Conservation (phyloP, 345 rosid genomes). For the Salix viminalis region DNA sequence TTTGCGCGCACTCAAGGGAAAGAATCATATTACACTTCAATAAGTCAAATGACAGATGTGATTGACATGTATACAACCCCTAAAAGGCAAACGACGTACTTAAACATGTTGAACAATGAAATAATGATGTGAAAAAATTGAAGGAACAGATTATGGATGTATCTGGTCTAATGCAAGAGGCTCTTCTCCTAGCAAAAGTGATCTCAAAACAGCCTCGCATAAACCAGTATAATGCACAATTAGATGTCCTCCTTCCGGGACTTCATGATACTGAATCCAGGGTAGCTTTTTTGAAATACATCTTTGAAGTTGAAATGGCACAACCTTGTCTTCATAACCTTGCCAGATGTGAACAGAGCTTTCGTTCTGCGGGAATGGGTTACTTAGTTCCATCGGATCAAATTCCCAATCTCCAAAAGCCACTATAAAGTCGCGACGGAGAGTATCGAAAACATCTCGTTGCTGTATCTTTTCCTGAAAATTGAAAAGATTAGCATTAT, state of each 20-base stretch:
- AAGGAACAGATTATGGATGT: conserved; percentile 19
- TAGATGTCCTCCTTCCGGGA: conserved; percentile 82
- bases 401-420: conserved; percentile 79
- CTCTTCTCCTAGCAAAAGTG: conserved; percentile 69
- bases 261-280: conserved; percentile 84
- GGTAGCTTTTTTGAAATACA: conserved; percentile 52
- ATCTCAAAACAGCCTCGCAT: conserved; percentile 58
- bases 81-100: conserved; percentile 23
- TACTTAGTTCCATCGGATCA: conserved; percentile 54
- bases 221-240: conserved; percentile 70
- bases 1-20: neutral
- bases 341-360: conserved; percentile 77
- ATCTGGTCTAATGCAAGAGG: conserved; percentile 37
- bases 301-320: conserved; percentile 71
- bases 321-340: conserved; percentile 80
- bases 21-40: conserved; percentile 15
- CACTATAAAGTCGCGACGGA: conserved; percentile 53
- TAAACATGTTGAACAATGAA: conserved; percentile 19
- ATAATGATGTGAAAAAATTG: conserved; percentile 10
- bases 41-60: conserved; percentile 18
- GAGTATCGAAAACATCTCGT: conserved; percentile 50
- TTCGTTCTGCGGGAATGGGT: conserved; percentile 42
- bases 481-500: conserved; percentile 8
- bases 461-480: conserved; percentile 52
- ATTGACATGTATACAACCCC: neutral